These are phyloP conservation scores for Phialophora macrospora DNA, from an alignment of 2,329 filamentous ascomycete genomes.

Conservation along the genomic window DNA sequence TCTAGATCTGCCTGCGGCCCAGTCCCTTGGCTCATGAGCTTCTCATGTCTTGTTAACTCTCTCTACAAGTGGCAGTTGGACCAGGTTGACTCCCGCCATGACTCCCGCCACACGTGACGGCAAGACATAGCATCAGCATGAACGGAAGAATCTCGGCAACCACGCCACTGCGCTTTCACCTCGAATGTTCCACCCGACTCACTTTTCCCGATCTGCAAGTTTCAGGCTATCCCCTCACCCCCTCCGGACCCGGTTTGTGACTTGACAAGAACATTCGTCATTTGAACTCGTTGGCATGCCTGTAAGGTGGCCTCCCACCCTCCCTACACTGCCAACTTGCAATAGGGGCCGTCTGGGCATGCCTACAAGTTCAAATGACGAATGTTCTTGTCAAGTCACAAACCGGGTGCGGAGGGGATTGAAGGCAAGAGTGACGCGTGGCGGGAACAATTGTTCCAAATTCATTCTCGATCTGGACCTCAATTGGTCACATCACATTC, in stretches of 20 bases:
- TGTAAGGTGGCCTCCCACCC: too few relatives aligned
- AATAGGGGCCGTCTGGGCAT: too few relatives aligned
- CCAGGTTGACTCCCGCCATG: background rate
- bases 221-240: too few relatives aligned
- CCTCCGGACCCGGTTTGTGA: too few relatives aligned
- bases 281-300: too few relatives aligned
- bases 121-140: background rate
- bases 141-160: background rate
- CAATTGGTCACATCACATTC: background rate
- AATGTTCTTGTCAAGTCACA: too few relatives aligned
- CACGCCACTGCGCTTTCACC: background rate
- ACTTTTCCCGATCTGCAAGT: background rate
- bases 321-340: too few relatives aligned
- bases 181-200: background rate
- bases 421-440: background rate
- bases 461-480: background rate
- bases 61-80: background rate
- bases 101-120: background rate
- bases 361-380: too few relatives aligned
- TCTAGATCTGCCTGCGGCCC: background rate
- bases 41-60: background rate
- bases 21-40: conserved; percentile 3
- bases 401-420: too few relatives aligned
- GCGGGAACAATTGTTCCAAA: background rate
- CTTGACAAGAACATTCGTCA: too few relatives aligned